Evolutionary conservation across 257 asterid genomes (phyloP).

Genomic region (Nicotiana noctiflora): DNA sequence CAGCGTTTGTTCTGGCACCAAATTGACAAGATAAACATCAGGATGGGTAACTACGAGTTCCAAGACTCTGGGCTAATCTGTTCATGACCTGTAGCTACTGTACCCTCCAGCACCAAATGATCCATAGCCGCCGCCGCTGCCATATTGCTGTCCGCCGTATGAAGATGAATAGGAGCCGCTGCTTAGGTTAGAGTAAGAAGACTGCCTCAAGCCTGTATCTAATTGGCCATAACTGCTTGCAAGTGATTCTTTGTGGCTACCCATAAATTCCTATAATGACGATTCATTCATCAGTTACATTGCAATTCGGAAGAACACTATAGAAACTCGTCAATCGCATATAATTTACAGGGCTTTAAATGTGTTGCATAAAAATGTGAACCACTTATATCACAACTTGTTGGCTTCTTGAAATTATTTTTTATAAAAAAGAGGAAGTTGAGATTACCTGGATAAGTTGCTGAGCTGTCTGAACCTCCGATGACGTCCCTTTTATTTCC

Average conservation of each 20-base stretch:
- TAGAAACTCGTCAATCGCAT: not conserved
- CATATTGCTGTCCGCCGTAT: slow-evolving; percentile 42
- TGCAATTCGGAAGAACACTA: not conserved
- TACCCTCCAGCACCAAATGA: slow-evolving; percentile 67
- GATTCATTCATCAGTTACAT: not conserved
- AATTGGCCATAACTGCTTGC: slow-evolving; percentile 16
- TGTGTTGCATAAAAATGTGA: not conserved
- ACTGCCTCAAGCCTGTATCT: slow-evolving; percentile 30
- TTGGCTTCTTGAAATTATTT: not conserved
- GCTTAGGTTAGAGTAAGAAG: slow-evolving; percentile 49
- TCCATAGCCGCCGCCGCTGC: slow-evolving; percentile 43
- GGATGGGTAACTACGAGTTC: not conserved
- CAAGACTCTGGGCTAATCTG: not conserved
- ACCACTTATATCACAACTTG: not conserved
- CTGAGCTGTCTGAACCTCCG: slow-evolving; percentile 81
- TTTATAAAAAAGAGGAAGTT: not conserved
- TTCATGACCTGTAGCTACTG: slow-evolving; percentile 46
- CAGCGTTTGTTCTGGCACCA: not conserved
- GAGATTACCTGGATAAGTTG: slow-evolving; percentile 71
- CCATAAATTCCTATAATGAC: slow-evolving; percentile 9
- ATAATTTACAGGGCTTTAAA: not conserved
- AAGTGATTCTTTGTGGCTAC: slow-evolving; percentile 13
- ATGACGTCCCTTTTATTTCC: slow-evolving; percentile 77
- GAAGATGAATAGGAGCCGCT: slow-evolving; percentile 44
- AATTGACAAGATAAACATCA: not conserved